Evolutionary conservation across 1,139 yeast genomes (phyloP).

Genomic region (Scheffersomyces parashehatae): DNA sequence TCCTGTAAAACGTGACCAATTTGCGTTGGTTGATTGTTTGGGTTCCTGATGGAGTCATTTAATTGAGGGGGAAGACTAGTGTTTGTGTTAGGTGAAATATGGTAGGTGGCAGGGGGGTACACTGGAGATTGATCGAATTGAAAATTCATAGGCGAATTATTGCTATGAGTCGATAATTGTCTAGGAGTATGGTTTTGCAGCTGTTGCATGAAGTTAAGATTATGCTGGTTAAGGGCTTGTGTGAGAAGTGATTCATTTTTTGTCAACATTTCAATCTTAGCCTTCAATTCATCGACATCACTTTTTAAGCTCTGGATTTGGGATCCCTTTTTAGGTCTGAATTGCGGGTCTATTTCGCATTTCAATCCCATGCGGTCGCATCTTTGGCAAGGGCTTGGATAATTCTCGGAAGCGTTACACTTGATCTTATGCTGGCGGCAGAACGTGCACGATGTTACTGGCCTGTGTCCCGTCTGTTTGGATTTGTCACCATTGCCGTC

Average conservation of each 20-base stretch:
- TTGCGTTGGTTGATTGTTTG: conserved; percentile 6
- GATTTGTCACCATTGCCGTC: conserved; percentile 10
- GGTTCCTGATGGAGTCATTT: conserved; percentile 9
- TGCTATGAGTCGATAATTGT: conserved; percentile 3
- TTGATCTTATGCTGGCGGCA: conserved; percentile 94
- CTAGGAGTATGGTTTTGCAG: conserved; percentile 14
- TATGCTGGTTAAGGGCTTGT: conserved; percentile 56
- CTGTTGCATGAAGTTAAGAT: conserved; percentile 30
- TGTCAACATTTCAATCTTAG: conserved; percentile 74
- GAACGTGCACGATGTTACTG: conserved; percentile 90
- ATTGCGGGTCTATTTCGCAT: conserved; percentile 90
- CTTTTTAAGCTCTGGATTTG: conserved; percentile 82
- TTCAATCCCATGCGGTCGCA: conserved; percentile 77
- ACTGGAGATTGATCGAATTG: conserved; percentile 9
- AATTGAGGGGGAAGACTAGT: conserved; percentile 3
- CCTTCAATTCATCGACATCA: conserved; percentile 79
- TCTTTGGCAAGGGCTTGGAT: conserved; percentile 79
- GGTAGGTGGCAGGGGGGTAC: conserved; percentile 5
- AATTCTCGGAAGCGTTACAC: conserved; percentile 85
- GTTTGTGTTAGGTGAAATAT: not conserved
- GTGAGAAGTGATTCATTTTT: conserved; percentile 69
- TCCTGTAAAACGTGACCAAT: conserved; percentile 22
- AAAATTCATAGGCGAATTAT: conserved; percentile 13
- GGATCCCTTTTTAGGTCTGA: conserved; percentile 88
- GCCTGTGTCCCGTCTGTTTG: conserved; percentile 60